These are phyloP conservation scores for Stephania cephalantha DNA, from an alignment of 164 flowering plant genomes.

Conservation along the genomic window DNA sequence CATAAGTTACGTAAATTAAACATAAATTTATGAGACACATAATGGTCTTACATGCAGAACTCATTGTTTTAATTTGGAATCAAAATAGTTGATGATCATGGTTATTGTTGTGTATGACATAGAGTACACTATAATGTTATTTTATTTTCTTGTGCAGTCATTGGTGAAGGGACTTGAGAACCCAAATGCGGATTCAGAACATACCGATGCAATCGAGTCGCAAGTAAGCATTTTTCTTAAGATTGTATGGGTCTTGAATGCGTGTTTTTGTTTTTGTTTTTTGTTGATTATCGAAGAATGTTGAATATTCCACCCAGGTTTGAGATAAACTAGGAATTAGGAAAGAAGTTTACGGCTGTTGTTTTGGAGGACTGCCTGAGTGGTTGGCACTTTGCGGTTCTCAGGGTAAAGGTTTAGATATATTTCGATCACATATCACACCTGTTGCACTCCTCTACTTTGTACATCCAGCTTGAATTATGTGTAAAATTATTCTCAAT, in stretches of 20 bases:
- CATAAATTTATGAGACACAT: too few species aligned
- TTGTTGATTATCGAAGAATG: neutral
- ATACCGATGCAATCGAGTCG: constrained; percentile 48
- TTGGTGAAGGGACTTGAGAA: constrained; percentile 51
- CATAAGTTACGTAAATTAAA: too few species aligned
- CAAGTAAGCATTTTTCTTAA: constrained; percentile 36
- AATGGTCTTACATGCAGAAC: too few species aligned
- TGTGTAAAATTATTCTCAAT: too few species aligned
- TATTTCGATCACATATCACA: too few species aligned
- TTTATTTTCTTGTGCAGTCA: constrained; percentile 27
- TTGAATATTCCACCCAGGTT: neutral
- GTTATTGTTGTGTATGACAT: too few species aligned
- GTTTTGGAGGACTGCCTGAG: neutral
- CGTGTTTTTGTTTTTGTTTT: neutral
- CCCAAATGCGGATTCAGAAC: constrained; percentile 34
- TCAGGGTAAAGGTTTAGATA: neutral
- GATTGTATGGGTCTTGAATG: neutral
- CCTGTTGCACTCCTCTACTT: too few species aligned
- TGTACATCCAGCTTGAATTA: too few species aligned
- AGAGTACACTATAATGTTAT: neutral
- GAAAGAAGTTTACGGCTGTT: neutral
- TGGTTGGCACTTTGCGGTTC: neutral
- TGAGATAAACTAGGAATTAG: neutral
- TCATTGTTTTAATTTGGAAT: too few species aligned
- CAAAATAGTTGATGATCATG: too few species aligned